These are phyloP conservation scores for Aspergillus floridensis DNA, from an alignment of 2,329 filamentous ascomycete species.

Conservation along the genomic window DNA sequence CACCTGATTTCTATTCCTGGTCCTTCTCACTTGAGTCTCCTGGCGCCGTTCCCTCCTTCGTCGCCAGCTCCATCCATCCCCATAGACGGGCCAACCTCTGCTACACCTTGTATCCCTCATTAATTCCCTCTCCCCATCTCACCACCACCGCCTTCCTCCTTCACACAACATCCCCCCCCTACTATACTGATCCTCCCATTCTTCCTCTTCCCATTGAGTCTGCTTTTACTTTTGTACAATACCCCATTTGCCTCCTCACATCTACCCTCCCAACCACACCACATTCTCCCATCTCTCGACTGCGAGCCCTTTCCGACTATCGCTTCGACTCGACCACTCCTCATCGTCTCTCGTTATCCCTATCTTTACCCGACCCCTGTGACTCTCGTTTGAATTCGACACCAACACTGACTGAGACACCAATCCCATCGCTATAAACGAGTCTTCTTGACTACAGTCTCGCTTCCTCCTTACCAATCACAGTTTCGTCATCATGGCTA, in stretches of 20 bases:
- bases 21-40: constrained; percentile 11
- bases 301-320: not conserved
- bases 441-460: not conserved
- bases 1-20: constrained; percentile 25
- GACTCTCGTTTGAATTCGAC: not conserved
- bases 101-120: constrained; percentile 9
- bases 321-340: not conserved
- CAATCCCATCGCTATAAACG: not conserved
- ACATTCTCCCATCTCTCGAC: not conserved
- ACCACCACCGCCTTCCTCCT: not conserved
- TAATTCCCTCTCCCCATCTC: constrained; percentile 13
- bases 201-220: not conserved
- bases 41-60: constrained; percentile 4
- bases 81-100: constrained; percentile 2
- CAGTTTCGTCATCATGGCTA: constrained; percentile 28
- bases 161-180: not conserved
- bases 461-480: constrained; percentile 2
- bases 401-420: not conserved
- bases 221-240: not conserved
- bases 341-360: constrained; percentile 8
- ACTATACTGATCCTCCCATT: no score
- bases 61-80: not conserved
- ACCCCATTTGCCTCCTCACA: not conserved
- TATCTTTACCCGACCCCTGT: not conserved
- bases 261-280: not conserved